Conservation (phyloP, 495 filamentous ascomycete species). For the Daldinia concentrica region DNA sequence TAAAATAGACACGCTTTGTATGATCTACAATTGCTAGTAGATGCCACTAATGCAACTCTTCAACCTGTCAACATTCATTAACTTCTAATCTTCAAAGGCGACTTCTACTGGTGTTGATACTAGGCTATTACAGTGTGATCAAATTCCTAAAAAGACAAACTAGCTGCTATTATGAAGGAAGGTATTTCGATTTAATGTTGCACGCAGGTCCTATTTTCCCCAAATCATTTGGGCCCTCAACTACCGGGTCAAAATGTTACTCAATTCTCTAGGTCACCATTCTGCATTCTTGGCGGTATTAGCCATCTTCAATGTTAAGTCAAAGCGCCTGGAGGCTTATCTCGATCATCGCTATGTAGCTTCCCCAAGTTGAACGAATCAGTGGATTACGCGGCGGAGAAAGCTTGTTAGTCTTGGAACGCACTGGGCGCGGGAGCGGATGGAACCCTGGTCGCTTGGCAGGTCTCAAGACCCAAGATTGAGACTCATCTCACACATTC, state of each 20-base stretch:
- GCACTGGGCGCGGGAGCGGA: constrained; percentile 26
- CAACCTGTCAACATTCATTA: not conserved
- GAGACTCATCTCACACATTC: constrained; percentile 42
- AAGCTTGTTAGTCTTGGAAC: constrained; percentile 28
- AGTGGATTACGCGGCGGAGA: constrained; percentile 10
- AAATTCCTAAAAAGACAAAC: no score
- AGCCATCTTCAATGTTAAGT: not conserved
- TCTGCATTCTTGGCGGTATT: not conserved
- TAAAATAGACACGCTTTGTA: constrained; percentile 25
- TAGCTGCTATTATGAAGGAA: not conserved
- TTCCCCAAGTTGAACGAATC: constrained; percentile 18
- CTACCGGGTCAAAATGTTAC: not conserved
- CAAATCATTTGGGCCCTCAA: not conserved
- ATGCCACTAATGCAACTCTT: not conserved
- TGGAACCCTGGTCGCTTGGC: constrained; percentile 45
- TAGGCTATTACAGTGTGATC: not conserved
- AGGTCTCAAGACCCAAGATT: constrained; percentile 52
- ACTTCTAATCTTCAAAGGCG: not conserved
- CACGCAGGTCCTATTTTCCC: not conserved
- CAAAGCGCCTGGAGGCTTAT: not conserved
- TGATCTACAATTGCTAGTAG: constrained; percentile 27
- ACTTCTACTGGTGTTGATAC: not conserved
- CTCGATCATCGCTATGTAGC: constrained; percentile 22
- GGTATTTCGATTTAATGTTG: not conserved
- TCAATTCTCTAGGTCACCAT: not conserved